phyloP scores from a whole-genome alignment of 2,329 filamentous ascomycete genomes.

The Ophiocordyceps camponoti-leonardi region DNA sequence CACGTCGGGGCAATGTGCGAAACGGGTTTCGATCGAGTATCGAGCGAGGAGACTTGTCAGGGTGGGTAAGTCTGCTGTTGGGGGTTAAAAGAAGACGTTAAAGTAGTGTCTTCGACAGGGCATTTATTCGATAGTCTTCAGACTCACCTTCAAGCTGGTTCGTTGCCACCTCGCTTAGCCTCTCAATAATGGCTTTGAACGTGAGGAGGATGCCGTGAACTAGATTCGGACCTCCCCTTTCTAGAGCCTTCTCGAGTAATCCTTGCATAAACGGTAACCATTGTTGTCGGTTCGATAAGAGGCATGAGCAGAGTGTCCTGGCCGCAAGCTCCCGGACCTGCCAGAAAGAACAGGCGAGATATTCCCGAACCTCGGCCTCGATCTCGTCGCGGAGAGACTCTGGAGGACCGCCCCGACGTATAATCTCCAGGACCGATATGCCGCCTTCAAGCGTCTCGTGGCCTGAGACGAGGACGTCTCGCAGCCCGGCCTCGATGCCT shows the following conservation, averaged over 20 bases:
- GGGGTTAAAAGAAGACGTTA: not conserved
- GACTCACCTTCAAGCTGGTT: slow-evolving; percentile 24
- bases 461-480: slow-evolving; percentile 40
- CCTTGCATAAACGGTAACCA: slow-evolving; percentile 26
- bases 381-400: slow-evolving; percentile 36
- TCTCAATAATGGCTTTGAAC: slow-evolving; percentile 37
- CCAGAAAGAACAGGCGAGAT: slow-evolving; percentile 57
- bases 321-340: slow-evolving; percentile 70
- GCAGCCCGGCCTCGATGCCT: slow-evolving; percentile 43
- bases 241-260: slow-evolving; percentile 17
- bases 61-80: slow-evolving; percentile 13
- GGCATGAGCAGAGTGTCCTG: slow-evolving; percentile 48
- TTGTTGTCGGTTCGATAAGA: slow-evolving; percentile 24
- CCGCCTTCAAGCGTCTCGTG: slow-evolving; percentile 43
- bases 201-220: slow-evolving; percentile 42
- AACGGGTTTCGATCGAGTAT: slow-evolving; percentile 8
- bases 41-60: slow-evolving; percentile 13
- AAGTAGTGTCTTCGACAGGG: not conserved
- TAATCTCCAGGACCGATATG: slow-evolving; percentile 69
- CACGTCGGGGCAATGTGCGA: slow-evolving; percentile 20
- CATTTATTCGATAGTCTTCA: not conserved
- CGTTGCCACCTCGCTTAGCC: slow-evolving; percentile 27
- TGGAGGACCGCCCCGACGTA: slow-evolving; percentile 54
- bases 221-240: slow-evolving; percentile 26
- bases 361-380: slow-evolving; percentile 37